A percentile compares a stretch with the other conserved stretches of the same genome.
phyloP scores from a whole-genome alignment of 2,329 filamentous ascomycete species.

The Tolypocladium album region DNA sequence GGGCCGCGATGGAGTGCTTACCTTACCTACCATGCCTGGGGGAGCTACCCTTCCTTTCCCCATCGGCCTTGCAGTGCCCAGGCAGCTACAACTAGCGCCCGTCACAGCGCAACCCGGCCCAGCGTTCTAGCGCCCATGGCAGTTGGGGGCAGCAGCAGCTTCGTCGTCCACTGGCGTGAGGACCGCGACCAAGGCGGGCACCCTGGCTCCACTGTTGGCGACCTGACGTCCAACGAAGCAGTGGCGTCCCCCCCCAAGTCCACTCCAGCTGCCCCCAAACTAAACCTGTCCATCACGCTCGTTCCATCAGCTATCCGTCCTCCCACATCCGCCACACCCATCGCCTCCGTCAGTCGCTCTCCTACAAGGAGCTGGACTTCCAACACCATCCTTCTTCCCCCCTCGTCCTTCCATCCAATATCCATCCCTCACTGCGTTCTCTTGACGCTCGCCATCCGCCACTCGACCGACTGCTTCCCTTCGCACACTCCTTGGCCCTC shows the following conservation, averaged over 20 bases:
- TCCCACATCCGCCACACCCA: conserved; percentile 9
- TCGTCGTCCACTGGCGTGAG: neutral
- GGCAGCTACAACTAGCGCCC: too few relatives aligned
- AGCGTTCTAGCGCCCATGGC: neutral
- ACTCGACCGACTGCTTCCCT: conserved; percentile 21
- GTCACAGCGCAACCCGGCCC: neutral
- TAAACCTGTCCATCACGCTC: neutral
- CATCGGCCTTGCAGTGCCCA: too few relatives aligned
- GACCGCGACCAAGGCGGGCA: neutral
- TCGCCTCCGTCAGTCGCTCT: conserved; percentile 9
- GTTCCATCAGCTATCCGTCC: conserved; percentile 12
- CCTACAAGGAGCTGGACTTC: conserved; percentile 21
- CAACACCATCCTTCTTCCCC: conserved; percentile 1
- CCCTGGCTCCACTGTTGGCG: neutral
- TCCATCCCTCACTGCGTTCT: conserved; percentile 26
- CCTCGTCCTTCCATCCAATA: conserved; percentile 26
- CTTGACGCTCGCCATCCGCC: conserved; percentile 28
- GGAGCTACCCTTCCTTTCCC: too few relatives aligned
- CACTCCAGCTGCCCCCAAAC: neutral
- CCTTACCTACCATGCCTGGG: too few relatives aligned
- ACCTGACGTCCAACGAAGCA: neutral
- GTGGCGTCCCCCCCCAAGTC: conserved; percentile 2
- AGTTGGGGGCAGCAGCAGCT: neutral
- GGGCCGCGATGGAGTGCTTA: neutral
- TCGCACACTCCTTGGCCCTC: conserved; percentile 27